phyloP scores from a whole-genome alignment of 768 basidiomycete genomes.

The Cystobasidiopsis lactophilus region DNA sequence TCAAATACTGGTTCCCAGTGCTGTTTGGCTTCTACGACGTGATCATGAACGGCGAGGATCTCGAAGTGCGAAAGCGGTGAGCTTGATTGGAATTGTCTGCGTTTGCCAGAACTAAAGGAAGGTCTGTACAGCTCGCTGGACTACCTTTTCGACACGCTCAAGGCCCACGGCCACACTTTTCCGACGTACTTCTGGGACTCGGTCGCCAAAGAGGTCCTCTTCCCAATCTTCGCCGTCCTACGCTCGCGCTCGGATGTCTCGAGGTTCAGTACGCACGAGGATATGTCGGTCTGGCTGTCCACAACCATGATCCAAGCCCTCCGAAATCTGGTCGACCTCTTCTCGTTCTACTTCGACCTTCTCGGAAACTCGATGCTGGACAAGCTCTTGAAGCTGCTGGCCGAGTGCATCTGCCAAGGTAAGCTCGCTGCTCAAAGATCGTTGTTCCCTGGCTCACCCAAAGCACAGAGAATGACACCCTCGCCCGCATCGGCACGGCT shows the following conservation, averaged over 20 bases:
- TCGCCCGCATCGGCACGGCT: conserved; percentile 90
- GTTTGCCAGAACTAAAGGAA: conserved; percentile 1
- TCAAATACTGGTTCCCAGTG: conserved; percentile 90
- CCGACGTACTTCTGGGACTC: conserved; percentile 90
- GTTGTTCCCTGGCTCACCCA: not conserved
- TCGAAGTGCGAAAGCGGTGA: conserved; percentile 88
- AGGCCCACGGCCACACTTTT: conserved; percentile 64
- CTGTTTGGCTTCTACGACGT: conserved; percentile 98
- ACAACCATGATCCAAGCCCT: conserved; percentile 98
- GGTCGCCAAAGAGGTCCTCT: conserved; percentile 84
- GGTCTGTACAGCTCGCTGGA: conserved; percentile 55
- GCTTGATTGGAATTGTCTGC: conserved; percentile 23
- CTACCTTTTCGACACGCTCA: conserved; percentile 80
- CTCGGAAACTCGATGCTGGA: conserved; percentile 64
- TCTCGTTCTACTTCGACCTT: conserved; percentile 82
- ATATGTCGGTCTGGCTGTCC: conserved; percentile 98
- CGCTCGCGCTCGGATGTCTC: conserved; percentile 80
- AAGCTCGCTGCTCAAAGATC: conserved; percentile 12
- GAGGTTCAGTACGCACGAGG: conserved; percentile 85
- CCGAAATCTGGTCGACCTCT: conserved; percentile 81
- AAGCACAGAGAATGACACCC: conserved; percentile 73
- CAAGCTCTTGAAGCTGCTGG: conserved; percentile 74
- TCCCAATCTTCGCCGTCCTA: conserved; percentile 92
- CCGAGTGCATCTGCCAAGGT: conserved; percentile 98
- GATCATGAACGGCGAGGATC: conserved; percentile 97